Evolutionary conservation across 2,329 filamentous ascomycete genomes (phyloP), one percentile per base, ranked within the genome.

Genomic region (Diaporthe sp.): DNA sequence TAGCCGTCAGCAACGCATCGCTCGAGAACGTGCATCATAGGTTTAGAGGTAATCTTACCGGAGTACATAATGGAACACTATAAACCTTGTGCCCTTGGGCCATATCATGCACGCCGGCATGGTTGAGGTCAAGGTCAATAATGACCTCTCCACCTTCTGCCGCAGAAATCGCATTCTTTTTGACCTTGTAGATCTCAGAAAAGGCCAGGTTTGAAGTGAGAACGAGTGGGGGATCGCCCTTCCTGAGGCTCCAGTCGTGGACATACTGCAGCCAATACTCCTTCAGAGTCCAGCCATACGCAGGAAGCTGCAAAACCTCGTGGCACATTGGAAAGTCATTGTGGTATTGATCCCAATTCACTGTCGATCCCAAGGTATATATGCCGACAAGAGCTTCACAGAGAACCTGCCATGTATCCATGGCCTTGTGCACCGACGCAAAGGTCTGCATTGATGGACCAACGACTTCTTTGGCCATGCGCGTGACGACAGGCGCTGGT

Each of bases 401-500:
- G 12, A 68, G 60, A 10, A 67, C 50, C 15, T 58, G n/a, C 71
- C 71, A 58, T 19, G 50, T 22, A 8, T 19, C 22, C 19, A 22
- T 52, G 12, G 35, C 10, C 13, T 47, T 50, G 45, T 38, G 64
- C 3, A 38, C 30, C 30, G 64, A 68, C 28, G 30, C 35, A 40
- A 54, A 30, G 9, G 88, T 85, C 22, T n/a, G 55, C 33, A 88
- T 89, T 9, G 86, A 83, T 6, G 84, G 82, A 38, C 88, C 89
- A 71, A 93, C 87, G 8, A 89, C 90, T 15, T 89, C 88, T 84
- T 92, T 92, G 77, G 94, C 88, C 87, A 95, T 92, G 73, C 88
- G 88, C 55, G 88, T 87, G 82, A 90, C 93, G 25, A 94, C 89
- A 0, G 93, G 92, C 78, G 94, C 91, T 45, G 93, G 92, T 19